These are phyloP conservation scores for Annulohypoxylon moriforme DNA, from an alignment of 495 filamentous ascomycete genomes.

Conservation along the genomic window DNA sequence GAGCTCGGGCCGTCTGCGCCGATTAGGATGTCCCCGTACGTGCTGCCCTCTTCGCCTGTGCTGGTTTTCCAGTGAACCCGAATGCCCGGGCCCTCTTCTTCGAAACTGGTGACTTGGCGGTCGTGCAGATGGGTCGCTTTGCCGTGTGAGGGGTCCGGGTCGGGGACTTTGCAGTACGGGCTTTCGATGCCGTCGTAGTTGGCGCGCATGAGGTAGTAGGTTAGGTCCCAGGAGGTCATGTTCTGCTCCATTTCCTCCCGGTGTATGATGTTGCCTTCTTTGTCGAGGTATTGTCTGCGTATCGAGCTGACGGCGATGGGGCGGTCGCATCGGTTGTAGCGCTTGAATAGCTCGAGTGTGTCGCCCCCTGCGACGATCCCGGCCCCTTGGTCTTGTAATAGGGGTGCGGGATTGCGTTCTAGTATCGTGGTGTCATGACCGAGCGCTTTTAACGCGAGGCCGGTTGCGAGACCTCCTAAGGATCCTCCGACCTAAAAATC, in stretches of 20 bases:
- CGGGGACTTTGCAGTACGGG: slow-evolving; percentile 57
- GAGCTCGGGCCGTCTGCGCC: slow-evolving; percentile 69
- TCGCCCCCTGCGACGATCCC: slow-evolving; percentile 63
- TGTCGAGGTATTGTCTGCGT: slow-evolving; percentile 58
- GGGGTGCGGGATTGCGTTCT: slow-evolving; percentile 59
- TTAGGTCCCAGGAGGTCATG: slow-evolving; percentile 67
- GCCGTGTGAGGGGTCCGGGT: slow-evolving; percentile 50
- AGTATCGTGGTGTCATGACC: slow-evolving; percentile 64
- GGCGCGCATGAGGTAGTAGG: slow-evolving; percentile 65
- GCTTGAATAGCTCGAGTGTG: slow-evolving; percentile 49
- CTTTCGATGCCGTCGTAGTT: slow-evolving; percentile 66
- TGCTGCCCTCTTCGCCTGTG: slow-evolving; percentile 50
- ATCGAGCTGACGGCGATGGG: slow-evolving; percentile 51
- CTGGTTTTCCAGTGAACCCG: slow-evolving; percentile 53
- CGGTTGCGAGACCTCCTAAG: slow-evolving; percentile 58
- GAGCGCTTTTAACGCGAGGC: slow-evolving; percentile 61
- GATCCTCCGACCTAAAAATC: slow-evolving; percentile 60
- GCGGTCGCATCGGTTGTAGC: slow-evolving; percentile 53
- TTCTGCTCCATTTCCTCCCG: slow-evolving; percentile 55
- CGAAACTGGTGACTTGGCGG: slow-evolving; percentile 57
- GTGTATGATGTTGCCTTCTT: slow-evolving; percentile 55
- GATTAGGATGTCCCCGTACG: slow-evolving; percentile 61
- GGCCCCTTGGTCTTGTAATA: slow-evolving; percentile 67
- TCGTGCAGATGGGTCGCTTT: slow-evolving; percentile 60
- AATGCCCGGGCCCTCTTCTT: slow-evolving; percentile 52